A percentile compares a stretch with the other conserved stretches of the same genome.
Conservation (phyloP, 129 eudicot species). For the Lactuca saligna region DNA sequence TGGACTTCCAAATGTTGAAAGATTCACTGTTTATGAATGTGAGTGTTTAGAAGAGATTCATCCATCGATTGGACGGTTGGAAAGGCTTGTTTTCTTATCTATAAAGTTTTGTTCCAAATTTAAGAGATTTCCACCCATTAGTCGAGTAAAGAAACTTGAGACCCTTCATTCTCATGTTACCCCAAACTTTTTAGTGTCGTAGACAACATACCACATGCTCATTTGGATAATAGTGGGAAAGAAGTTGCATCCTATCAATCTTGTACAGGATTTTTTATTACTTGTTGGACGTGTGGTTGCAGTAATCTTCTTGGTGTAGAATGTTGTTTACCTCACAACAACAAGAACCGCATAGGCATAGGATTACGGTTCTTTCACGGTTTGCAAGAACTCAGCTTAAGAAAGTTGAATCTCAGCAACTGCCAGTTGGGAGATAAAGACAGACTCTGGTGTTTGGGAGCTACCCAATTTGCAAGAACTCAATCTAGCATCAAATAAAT, state of each 20-base stretch:
- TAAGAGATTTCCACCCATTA: conserved; percentile 5
- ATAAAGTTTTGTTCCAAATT: neutral
- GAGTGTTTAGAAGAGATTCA: conserved; percentile 15
- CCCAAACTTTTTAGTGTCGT: neutral
- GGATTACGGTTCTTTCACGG: neutral
- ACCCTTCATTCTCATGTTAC: neutral
- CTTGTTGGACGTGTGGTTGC: no score
- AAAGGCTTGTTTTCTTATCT: neutral
- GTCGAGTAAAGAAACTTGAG: neutral
- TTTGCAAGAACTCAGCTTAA: neutral
- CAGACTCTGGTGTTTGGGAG: neutral
- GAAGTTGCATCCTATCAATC: no score
- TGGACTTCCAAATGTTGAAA: conserved; percentile 17
- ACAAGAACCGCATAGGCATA: no score
- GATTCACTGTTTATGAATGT: conserved; percentile 9
- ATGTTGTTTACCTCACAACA: neutral
- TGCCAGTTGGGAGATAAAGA: conserved; percentile 7
- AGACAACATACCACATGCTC: no score
- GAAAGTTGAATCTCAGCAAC: neutral
- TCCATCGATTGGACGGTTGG: neutral
- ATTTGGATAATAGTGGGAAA: no score
- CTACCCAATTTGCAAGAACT: conserved; percentile 10
- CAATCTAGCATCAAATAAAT: neutral
- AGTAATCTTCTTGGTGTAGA: neutral
- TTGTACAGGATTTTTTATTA: no score